Evolutionary conservation across 2,329 filamentous ascomycete species (phyloP).

Genomic region (Dothideomycetidae sp.): DNA sequence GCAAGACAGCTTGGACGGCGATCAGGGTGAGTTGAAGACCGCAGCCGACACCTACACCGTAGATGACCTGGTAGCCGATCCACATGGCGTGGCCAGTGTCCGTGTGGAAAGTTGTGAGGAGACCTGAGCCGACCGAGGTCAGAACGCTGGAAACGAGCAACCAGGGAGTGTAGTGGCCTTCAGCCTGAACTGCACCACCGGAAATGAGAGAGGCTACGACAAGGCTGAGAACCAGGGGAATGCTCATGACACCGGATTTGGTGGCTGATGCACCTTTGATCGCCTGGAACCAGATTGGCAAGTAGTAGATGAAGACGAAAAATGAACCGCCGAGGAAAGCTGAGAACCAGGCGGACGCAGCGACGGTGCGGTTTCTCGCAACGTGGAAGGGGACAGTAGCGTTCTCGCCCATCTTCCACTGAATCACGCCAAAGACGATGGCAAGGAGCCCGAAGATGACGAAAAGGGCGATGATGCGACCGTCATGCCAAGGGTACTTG

Average conservation of each 20-base stretch:
- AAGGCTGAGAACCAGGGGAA: conserved; percentile 34
- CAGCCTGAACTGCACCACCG: conserved; percentile 27
- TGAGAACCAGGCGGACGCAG: conserved; percentile 26
- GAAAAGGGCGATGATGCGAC: conserved; percentile 33
- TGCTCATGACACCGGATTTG: conserved; percentile 36
- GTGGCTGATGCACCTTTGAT: conserved; percentile 34
- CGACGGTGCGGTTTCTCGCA: conserved; percentile 32
- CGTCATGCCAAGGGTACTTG: conserved; percentile 32
- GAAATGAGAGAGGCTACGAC: conserved; percentile 30
- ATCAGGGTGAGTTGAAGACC: conserved; percentile 36
- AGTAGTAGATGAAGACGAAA: conserved; percentile 33
- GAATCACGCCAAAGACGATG: conserved; percentile 27
- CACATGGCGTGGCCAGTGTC: conserved; percentile 26
- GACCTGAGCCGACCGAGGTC: conserved; percentile 33
- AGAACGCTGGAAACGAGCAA: conserved; percentile 29
- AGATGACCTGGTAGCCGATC: conserved; percentile 27
- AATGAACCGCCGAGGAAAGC: conserved; percentile 30
- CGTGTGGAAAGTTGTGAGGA: conserved; percentile 30
- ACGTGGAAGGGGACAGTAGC: conserved; percentile 35
- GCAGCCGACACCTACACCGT: conserved; percentile 29
- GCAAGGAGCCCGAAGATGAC: conserved; percentile 30
- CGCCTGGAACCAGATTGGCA: conserved; percentile 37
- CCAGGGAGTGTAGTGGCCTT: conserved; percentile 38
- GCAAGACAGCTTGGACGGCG: conserved; percentile 32
- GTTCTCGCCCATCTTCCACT: conserved; percentile 28